Base-by-base conservation (phyloP, 108 stramenopile genomes). In the Nitzschia inconspicua region DNA sequence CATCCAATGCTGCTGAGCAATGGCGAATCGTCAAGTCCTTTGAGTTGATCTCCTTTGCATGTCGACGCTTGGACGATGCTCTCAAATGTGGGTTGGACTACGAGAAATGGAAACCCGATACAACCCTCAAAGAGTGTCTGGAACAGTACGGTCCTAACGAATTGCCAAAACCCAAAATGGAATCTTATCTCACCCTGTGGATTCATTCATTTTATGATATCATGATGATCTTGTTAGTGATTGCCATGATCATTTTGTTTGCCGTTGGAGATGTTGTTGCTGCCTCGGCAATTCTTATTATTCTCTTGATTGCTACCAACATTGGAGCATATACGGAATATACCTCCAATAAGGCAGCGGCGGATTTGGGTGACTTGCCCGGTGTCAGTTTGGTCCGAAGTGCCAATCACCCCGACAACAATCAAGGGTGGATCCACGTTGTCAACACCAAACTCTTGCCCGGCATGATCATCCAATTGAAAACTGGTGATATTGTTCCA, bases 161-260 rank as follows among this genome's bases (percentile, higher is more conserved):
- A 47, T 18, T 47, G 10, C 46, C 46, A 11, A 47, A 47, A 47
- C 46, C 46, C 8, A 19, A 47, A 19, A 9, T 19, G 16, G 46
- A 18, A 18, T 18, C 16, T 18, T 47, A 47, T 47, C 46, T 47
- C n/a, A 16, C 19, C 8, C 46, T 47, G 9, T 47, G 46, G 46
- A 18, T 47, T 13, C 13, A 47, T 47, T 47, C 46, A 11, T 47
- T 47, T 47, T 47, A 47, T 47, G 46, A 47, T 47, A 47, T 47
- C 46, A 47, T 47, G 46, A 47, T 47, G 46, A 47, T 47, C 16
- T 18, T 47, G 16, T 19, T 47, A 16, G 13, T 13, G 16, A 47
- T 47, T 47, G 46, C 46, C 46, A 47, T 47, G 46, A 47, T 47
- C 16, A 16, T 47, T 16, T 47, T 47, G 46, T 47, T 16, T 47